Conservation (phyloP, 352 stramenopile genomes). For the Phytophthora vignae region DNA sequence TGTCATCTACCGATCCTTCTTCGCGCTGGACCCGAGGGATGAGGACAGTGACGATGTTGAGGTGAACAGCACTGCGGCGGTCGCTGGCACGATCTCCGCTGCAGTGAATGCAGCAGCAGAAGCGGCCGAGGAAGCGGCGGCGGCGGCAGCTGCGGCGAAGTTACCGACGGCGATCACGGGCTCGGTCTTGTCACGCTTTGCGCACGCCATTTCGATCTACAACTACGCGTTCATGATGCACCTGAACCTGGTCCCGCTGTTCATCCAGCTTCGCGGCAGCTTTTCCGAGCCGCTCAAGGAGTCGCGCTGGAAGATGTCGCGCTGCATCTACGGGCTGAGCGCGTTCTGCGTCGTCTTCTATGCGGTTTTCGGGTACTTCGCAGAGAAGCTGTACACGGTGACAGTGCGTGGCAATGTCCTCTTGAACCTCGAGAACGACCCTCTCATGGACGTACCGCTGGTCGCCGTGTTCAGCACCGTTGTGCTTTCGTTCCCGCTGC, state of each 20-base stretch:
- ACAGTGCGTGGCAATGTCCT: conserved; percentile 80
- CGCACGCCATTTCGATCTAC: conserved; percentile 77
- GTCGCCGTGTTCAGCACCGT: conserved; percentile 78
- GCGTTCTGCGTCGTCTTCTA: conserved; percentile 74
- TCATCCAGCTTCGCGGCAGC: conserved; percentile 70
- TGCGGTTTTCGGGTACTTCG: conserved; percentile 56
- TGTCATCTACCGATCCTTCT: conserved; percentile 63
- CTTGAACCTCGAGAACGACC: conserved; percentile 79
- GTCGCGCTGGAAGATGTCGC: conserved; percentile 61
- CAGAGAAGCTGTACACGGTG: conserved; percentile 63
- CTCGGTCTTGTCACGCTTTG: conserved; percentile 48
- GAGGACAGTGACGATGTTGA: conserved; percentile 9
- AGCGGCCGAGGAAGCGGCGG: conserved; percentile 13
- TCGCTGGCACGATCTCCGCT: conserved; percentile 14
- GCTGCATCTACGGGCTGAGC: conserved; percentile 57
- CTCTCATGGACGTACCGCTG: conserved; percentile 71
- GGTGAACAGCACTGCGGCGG: conserved; percentile 11
- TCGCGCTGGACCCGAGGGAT: conserved; percentile 25
- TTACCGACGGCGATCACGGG: conserved; percentile 44
- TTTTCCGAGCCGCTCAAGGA: conserved; percentile 60
- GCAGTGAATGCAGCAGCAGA: conserved; percentile 26
- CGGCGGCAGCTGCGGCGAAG: conserved; percentile 23
- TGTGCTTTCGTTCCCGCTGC: conserved; percentile 75
- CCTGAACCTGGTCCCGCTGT: conserved; percentile 80
- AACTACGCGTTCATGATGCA: conserved; percentile 91